Evolutionary conservation across 352 stramenopile species (phyloP).

Genomic region (Pythium inflatum): DNA sequence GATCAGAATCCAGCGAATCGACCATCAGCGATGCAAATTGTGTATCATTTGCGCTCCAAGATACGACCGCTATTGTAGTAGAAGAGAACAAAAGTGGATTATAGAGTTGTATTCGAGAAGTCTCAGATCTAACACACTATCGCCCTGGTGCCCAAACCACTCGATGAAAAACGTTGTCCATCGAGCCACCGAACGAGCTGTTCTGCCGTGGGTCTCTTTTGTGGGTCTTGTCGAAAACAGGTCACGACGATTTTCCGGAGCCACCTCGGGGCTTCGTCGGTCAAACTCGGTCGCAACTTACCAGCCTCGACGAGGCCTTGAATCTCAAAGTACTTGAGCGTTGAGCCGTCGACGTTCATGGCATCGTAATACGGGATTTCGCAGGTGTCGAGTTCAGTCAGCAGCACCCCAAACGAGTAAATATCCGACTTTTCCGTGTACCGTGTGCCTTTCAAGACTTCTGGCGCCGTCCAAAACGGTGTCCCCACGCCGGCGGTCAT

Average conservation of each 20-base stretch:
- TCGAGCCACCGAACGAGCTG: no score
- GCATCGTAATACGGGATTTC: slow-evolving; percentile 35
- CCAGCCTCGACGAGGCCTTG: neutral
- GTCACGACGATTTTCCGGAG: neutral
- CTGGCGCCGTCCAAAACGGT: slow-evolving; percentile 49
- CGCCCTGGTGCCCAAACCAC: no score
- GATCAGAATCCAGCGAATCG: slow-evolving; percentile 19
- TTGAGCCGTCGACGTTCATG: neutral
- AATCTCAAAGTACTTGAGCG: neutral
- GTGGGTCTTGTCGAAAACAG: neutral
- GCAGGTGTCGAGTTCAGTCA: slow-evolving; percentile 39
- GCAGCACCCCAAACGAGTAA: slow-evolving; percentile 45
- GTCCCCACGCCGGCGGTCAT: slow-evolving; percentile 50
- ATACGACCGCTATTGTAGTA: slow-evolving; percentile 24
- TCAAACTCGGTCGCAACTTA: neutral
- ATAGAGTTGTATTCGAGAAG: no score
- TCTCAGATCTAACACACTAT: no score
- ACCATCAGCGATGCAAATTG: slow-evolving; percentile 34
- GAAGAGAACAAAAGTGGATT: no score
- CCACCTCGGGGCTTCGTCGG: neutral
- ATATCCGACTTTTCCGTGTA: slow-evolving; percentile 45
- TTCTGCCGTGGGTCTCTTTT: no score
- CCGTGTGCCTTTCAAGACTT: slow-evolving; percentile 43
- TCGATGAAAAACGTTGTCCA: no score
- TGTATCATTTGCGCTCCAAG: slow-evolving; percentile 32